Percentiles rank a stretch among this genome's conserved stretches.
These are phyloP conservation scores for Diutina sp. DNA, from an alignment of 1,139 yeast species.

Conservation along the genomic window DNA sequence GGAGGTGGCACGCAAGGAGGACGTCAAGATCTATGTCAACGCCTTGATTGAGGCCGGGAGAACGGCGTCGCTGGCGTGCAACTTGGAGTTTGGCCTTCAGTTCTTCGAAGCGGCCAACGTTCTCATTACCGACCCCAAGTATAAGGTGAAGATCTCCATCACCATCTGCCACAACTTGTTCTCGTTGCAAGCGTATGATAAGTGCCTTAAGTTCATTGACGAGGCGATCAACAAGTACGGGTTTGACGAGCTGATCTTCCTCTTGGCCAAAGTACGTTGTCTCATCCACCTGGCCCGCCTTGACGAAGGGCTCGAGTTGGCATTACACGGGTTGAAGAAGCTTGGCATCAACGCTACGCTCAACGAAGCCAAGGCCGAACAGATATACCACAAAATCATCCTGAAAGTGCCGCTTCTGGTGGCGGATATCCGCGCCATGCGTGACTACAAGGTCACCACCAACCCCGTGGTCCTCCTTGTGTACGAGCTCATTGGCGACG, in stretches of 20 bases:
- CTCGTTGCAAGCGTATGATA: slow-evolving; percentile 15
- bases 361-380: slow-evolving; percentile 13
- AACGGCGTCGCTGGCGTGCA: slow-evolving; percentile 22
- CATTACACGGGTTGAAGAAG: slow-evolving; percentile 18
- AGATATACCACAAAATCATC: slow-evolving; percentile 12
- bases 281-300: slow-evolving; percentile 19
- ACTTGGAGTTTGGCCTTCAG: slow-evolving; percentile 16
- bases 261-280: slow-evolving; percentile 27
- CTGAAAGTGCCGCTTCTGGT: slow-evolving; percentile 28
- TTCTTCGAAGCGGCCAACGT: slow-evolving; percentile 19
- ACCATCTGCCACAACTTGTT: slow-evolving; percentile 22
- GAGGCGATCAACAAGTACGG: slow-evolving; percentile 12
- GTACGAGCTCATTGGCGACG: slow-evolving; percentile 30
- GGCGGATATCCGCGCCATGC: slow-evolving; percentile 26
- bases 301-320: slow-evolving; percentile 24
- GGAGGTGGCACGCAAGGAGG: slow-evolving; percentile 14
- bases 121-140: slow-evolving; percentile 10
- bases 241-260: slow-evolving; percentile 18
- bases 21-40: slow-evolving; percentile 15
- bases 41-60: slow-evolving; percentile 25
- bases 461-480: slow-evolving; percentile 19
- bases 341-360: slow-evolving; percentile 17
- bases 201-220: slow-evolving; percentile 17
- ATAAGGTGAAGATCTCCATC: slow-evolving; percentile 14
- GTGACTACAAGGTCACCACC: slow-evolving; percentile 12